Percentiles rank a stretch among this genome's conserved stretches.
These are phyloP conservation scores for Pleochaeta shiraiana DNA, from an alignment of 2,329 filamentous ascomycete species.

Conservation along the genomic window DNA sequence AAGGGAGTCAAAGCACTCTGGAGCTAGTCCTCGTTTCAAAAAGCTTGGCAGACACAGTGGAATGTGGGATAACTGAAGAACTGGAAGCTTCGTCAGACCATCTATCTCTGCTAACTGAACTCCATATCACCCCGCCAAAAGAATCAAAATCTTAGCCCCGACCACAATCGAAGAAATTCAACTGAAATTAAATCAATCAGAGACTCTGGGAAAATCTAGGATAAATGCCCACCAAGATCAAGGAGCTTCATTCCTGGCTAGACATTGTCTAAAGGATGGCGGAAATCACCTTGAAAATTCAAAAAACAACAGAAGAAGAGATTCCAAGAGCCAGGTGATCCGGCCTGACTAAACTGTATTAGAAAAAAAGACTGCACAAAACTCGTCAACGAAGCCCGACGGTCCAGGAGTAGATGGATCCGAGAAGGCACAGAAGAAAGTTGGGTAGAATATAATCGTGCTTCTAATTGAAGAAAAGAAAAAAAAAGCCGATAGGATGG, in stretches of 20 bases:
- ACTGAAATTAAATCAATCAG: not conserved
- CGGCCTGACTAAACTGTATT: not conserved
- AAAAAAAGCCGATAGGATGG: not conserved
- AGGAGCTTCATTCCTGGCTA: not conserved
- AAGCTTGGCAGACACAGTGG: not conserved
- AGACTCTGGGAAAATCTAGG: not conserved
- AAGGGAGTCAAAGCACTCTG: not conserved
- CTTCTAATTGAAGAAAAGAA: not conserved
- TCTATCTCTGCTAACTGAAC: not conserved
- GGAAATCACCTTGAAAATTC: not conserved
- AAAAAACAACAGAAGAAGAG: not conserved
- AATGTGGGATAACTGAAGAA: not conserved
- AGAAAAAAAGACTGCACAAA: not conserved
- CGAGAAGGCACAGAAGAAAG: not conserved
- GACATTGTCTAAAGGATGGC: not conserved
- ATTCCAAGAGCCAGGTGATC: not conserved
- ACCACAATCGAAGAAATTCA: not conserved
- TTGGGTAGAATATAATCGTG: not conserved
- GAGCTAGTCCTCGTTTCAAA: not conserved
- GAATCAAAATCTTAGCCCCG: not conserved
- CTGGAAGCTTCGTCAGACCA: not conserved
- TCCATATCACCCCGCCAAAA: not conserved
- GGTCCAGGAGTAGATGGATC: not conserved
- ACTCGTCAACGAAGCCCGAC: not conserved
- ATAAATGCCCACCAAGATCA: not conserved